Percentiles rank a stretch among this genome's conserved stretches.
Evolutionary conservation across 768 basidiomycete genomes (phyloP).

Genomic region (Lentinula guzmanii): DNA sequence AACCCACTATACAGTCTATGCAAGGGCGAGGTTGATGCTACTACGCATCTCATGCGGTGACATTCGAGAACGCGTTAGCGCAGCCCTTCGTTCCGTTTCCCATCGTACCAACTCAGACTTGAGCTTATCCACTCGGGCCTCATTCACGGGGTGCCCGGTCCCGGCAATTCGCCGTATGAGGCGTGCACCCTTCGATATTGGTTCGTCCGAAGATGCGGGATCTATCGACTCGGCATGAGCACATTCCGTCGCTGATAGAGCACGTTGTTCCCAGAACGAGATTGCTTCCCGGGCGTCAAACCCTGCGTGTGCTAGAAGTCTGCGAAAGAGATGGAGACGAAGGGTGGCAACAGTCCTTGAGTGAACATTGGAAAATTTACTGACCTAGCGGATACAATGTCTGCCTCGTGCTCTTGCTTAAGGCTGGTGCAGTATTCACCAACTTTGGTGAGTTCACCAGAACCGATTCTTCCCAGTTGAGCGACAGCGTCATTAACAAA

Average conservation of each 20-base stretch:
- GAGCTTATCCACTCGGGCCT: slow-evolving; percentile 54
- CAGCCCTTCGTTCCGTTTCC: slow-evolving; percentile 46
- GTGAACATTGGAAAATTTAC: slow-evolving; percentile 11
- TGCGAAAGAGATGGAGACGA: slow-evolving; percentile 20
- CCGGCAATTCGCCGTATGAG: slow-evolving; percentile 46
- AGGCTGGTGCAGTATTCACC: slow-evolving; percentile 74
- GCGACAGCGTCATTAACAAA: slow-evolving; percentile 94
- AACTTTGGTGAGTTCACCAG: slow-evolving; percentile 66
- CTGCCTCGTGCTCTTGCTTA: slow-evolving; percentile 89
- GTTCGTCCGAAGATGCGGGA: slow-evolving; percentile 11
- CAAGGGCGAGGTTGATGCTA: slow-evolving; percentile 9
- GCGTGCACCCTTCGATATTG: slow-evolving; percentile 1
- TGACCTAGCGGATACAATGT: slow-evolving; percentile 79
- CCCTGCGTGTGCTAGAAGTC: slow-evolving; percentile 88
- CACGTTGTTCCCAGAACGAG: slow-evolving; percentile 72
- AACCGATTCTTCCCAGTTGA: slow-evolving; percentile 70
- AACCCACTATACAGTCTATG: background rate
- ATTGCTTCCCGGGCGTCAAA: slow-evolving; percentile 84
- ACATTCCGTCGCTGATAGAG: slow-evolving; percentile 41
- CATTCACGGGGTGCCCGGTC: slow-evolving; percentile 61
- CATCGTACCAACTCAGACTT: slow-evolving; percentile 66
- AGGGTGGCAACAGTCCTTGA: background rate
- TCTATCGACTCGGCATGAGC: slow-evolving; percentile 21
- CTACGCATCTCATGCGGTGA: slow-evolving; percentile 8
- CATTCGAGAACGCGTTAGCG: slow-evolving; percentile 6